A percentile compares a stretch with the other conserved stretches of the same genome.
phyloP scores from a whole-genome alignment of 805 yeast genomes.

The Candida bentonensis region DNA sequence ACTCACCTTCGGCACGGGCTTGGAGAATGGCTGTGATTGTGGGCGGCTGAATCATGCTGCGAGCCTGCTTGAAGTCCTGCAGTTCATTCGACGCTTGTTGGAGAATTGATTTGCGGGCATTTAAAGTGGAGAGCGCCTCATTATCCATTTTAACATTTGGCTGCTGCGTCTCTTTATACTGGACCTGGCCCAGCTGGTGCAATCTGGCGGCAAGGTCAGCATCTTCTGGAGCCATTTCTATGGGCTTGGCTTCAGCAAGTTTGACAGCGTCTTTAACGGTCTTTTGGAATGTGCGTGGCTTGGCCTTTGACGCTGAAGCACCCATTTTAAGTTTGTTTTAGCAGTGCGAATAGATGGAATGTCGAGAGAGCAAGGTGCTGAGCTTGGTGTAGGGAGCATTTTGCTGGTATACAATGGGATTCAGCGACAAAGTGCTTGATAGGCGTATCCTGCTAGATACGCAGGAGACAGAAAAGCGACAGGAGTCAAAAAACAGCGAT shows the following conservation, averaged over 20 bases:
- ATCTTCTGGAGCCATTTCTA: not conserved
- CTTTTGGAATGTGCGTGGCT: not conserved
- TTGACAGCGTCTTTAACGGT: not conserved
- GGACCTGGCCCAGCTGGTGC: conserved; percentile 12
- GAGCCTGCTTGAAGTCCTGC: conserved; percentile 2
- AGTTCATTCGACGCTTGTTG: conserved; percentile 4
- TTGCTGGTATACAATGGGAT: too few species aligned
- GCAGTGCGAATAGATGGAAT: too few species aligned
- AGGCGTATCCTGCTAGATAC: too few species aligned
- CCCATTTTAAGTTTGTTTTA: conserved; percentile 4
- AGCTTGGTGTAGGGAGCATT: too few species aligned
- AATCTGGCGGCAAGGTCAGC: conserved; percentile 10
- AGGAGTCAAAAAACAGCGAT: too few species aligned
- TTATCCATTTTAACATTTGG: conserved; percentile 1
- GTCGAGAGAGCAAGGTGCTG: too few species aligned
- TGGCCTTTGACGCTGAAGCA: conserved; percentile 5
- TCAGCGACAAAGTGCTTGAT: too few species aligned
- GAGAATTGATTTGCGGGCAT: conserved; percentile 8
- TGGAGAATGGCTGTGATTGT: conserved; percentile 14
- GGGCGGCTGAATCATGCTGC: conserved; percentile 10
- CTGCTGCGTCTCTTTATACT: conserved; percentile 5
- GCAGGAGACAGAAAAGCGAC: too few species aligned
- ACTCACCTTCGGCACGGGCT: conserved; percentile 12
- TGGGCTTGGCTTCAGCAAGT: not conserved
- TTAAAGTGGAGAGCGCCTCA: conserved; percentile 8